Evolutionary conservation across 352 stramenopile genomes (phyloP).

Genomic region (Globisporangium cystogenes): DNA sequence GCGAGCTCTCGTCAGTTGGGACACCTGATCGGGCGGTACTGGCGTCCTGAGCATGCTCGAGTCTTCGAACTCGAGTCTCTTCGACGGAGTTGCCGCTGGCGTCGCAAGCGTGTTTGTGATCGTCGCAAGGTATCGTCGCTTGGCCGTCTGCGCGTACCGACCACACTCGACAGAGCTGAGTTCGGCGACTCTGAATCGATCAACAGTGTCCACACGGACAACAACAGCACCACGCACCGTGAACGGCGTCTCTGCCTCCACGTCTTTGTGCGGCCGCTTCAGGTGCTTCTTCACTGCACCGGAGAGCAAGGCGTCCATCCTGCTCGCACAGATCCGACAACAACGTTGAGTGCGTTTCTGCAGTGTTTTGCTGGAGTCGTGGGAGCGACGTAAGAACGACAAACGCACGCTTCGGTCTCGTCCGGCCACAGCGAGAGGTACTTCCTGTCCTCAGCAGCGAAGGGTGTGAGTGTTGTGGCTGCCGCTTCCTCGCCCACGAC

Average conservation of each 20-base stretch:
- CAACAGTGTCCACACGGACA: not conserved
- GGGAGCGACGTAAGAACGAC: not conserved
- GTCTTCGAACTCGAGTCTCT: slow-evolving; percentile 22
- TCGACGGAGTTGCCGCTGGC: slow-evolving; percentile 12
- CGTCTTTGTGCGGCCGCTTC: slow-evolving; percentile 38
- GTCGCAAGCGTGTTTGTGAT: slow-evolving; percentile 52
- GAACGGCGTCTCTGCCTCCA: slow-evolving; percentile 16
- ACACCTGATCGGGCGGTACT: not conserved
- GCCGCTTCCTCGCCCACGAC: too few species aligned
- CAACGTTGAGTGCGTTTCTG: not conserved
- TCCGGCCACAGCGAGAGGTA: slow-evolving; percentile 40
- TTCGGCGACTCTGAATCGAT: not conserved
- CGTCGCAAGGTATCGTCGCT: slow-evolving; percentile 45
- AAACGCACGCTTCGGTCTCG: slow-evolving; percentile 29
- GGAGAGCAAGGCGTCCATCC: slow-evolving; percentile 35
- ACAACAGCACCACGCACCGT: slow-evolving; percentile 21
- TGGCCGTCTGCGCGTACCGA: slow-evolving; percentile 22
- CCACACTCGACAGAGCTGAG: not conserved
- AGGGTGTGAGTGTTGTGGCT: not conserved
- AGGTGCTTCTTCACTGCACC: slow-evolving; percentile 61
- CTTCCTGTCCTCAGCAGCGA: slow-evolving; percentile 21
- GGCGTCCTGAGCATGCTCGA: slow-evolving; percentile 5
- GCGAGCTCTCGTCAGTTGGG: not conserved
- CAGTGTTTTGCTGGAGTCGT: not conserved
- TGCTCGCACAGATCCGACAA: slow-evolving; percentile 9